A percentile compares a stretch with the other conserved stretches of the same genome.
Evolutionary conservation across 2,329 filamentous ascomycete genomes (phyloP).

Genomic region (Aspergillus fumigatiaffinis): DNA sequence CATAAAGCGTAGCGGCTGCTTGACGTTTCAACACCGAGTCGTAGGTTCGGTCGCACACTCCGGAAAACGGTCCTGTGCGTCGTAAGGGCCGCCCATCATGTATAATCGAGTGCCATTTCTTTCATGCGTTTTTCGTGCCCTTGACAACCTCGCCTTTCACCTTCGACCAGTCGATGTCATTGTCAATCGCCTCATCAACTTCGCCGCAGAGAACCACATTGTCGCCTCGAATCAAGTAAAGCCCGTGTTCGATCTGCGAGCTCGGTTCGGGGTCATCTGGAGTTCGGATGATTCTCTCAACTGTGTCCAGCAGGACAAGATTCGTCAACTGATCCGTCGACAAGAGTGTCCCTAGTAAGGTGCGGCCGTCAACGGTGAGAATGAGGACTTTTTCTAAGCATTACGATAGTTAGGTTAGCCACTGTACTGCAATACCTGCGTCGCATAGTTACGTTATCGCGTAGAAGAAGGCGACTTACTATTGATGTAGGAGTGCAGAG

Average conservation of each 20-base stretch:
- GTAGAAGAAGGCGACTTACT: constrained; percentile 38
- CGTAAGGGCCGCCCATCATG: not conserved
- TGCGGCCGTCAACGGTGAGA: constrained; percentile 87
- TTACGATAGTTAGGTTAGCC: constrained; percentile 7
- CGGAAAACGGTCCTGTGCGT: not conserved
- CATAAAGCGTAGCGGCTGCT: not conserved
- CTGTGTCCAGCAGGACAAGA: constrained; percentile 75
- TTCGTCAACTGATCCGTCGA: constrained; percentile 92
- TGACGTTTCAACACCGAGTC: not conserved
- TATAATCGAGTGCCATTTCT: not conserved
- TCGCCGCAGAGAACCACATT: constrained; percentile 88
- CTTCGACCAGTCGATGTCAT: constrained; percentile 86
- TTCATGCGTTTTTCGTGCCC: constrained; percentile 71
- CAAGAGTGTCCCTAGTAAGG: constrained; percentile 74
- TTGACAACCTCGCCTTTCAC: constrained; percentile 82
- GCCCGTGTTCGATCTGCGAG: constrained; percentile 73
- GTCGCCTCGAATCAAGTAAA: constrained; percentile 91
- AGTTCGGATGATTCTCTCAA: constrained; percentile 86
- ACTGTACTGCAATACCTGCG: constrained; percentile 1
- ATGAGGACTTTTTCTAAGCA: constrained; percentile 80
- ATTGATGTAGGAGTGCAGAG: constrained; percentile 52
- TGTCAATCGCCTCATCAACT: constrained; percentile 84
- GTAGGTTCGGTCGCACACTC: not conserved
- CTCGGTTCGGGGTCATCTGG: constrained; percentile 79
- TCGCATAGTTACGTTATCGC: not conserved